Base-by-base conservation (phyloP, 495 filamentous ascomycete genomes). In the Talaromyces nanjingensis region DNA sequence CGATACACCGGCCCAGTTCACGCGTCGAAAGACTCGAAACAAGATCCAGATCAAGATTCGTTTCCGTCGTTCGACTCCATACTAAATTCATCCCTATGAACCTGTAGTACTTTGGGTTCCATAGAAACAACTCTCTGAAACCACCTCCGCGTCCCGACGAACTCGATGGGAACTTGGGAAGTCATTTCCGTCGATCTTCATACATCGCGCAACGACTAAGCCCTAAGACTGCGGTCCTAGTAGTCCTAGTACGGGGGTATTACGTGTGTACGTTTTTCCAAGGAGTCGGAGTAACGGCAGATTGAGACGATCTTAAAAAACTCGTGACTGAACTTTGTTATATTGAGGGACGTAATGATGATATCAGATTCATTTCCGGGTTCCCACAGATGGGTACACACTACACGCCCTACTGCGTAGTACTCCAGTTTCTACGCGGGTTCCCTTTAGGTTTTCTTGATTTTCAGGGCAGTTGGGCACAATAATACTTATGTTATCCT, bases 271-370 rank as follows among this genome's bases (percentile, higher is more conserved):
- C 37, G 12, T 16, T 39, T 8, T 39, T 39, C 37, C 12, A 12
- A 34, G 31, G 3, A 42, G 37, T 42, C 6, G n/a, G 45, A 18
- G 45, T 49, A 49, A 42, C 11, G 14, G 45, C n/a, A 54, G 18
- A 22, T 14, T 22, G 6, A 52, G 45, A 22, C 0, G 20, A 22
- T 18, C 45, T 6, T 0, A 4, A 4, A 52, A 14, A 18, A n/a
- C 8, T 24, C n/a, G 49, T 20, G 18, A 53, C 47, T 53, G 47
- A 53, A 53, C n/a, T 25, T 5, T 20, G 49, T 25, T 25, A 9
- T 42, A 42, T 42, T 16, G 37, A 42, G 14, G 34, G 37, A 55
- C 52, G 52, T 55, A 55, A 55, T 55, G 52, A 55, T 55, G 52
- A 55, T 29, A 55, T 29, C 52, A 55, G 52, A 55, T 20, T 49